Evolutionary conservation across 2,329 filamentous ascomycete genomes (phyloP).

Genomic region (Sporothrix brasiliensis): DNA sequence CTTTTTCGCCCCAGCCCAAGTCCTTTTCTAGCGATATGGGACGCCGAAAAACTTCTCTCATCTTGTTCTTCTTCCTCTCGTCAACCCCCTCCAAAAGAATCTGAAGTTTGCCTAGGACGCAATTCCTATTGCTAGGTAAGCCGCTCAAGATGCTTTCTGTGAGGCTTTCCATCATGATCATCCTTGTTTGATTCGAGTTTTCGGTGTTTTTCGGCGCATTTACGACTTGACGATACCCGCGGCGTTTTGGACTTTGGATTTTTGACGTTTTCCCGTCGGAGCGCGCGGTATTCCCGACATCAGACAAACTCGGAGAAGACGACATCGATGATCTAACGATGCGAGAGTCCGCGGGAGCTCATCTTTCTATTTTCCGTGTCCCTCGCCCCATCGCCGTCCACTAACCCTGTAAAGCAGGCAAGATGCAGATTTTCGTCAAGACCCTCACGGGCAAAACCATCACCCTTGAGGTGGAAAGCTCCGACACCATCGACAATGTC

Average conservation of each 20-base stretch:
- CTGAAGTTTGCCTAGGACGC: slow-evolving; percentile 40
- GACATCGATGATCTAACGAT: slow-evolving; percentile 22
- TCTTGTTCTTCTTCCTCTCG: slow-evolving; percentile 25
- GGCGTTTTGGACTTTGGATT: background rate
- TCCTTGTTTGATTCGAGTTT: background rate
- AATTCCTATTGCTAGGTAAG: slow-evolving; percentile 40
- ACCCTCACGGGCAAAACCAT: slow-evolving; percentile 99
- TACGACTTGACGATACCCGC: background rate
- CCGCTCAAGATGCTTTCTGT: slow-evolving; percentile 35
- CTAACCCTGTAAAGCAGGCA: slow-evolving; percentile 53
- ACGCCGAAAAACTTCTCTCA: slow-evolving; percentile 16
- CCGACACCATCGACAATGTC: slow-evolving; percentile 99
- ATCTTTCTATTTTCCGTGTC: background rate
- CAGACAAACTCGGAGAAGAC: slow-evolving; percentile 30
- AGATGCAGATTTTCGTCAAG: slow-evolving; percentile 79
- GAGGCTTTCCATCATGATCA: slow-evolving; percentile 30
- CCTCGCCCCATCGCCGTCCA: background rate
- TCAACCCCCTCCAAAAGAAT: slow-evolving; percentile 34
- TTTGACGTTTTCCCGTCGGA: background rate
- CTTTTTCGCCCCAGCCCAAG: slow-evolving; percentile 18
- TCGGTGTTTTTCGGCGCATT: slow-evolving; percentile 41
- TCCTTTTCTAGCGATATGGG: background rate
- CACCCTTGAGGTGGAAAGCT: slow-evolving; percentile 99
- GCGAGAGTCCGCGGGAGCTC: background rate
- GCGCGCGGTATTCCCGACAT: slow-evolving; percentile 3